These are phyloP conservation scores for Naganishia sp. DNA, from an alignment of 1,284 basidiomycete species.

Conservation along the genomic window DNA sequence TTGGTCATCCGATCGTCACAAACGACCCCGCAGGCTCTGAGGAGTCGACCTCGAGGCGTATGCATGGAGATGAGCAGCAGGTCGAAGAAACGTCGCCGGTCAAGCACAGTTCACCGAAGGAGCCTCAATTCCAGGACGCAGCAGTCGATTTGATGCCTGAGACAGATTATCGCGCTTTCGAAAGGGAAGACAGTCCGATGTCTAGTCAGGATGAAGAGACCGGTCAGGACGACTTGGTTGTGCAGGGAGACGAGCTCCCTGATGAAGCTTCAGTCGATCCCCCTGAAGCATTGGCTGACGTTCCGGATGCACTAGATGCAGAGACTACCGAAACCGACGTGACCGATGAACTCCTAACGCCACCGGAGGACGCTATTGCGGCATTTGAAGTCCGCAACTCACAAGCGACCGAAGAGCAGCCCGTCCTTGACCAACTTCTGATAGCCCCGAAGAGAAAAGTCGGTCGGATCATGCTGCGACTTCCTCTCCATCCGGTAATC, in stretches of 20 bases:
- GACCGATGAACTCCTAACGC: not conserved
- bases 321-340: not conserved
- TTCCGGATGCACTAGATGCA: not conserved
- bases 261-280: not conserved
- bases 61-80: not conserved
- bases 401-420: too few species aligned
- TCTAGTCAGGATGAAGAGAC: slow-evolving; percentile 9
- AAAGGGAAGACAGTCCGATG: slow-evolving; percentile 19
- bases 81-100: not conserved
- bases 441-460: slow-evolving; percentile 1
- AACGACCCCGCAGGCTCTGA: not conserved
- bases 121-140: slow-evolving; percentile 1
- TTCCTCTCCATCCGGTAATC: slow-evolving; percentile 15
- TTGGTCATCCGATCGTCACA: not conserved
- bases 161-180: slow-evolving; percentile 9
- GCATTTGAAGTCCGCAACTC: not conserved
- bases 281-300: not conserved
- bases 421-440: not conserved
- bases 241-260: not conserved
- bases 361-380: not conserved
- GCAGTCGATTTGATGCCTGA: slow-evolving; percentile 8
- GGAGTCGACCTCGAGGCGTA: not conserved
- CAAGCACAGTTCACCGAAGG: not conserved
- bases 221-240: not conserved
- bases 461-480: slow-evolving; percentile 17